These are phyloP conservation scores for Arthrobotrys conoides DNA, from an alignment of 2,329 filamentous ascomycete genomes.

Conservation along the genomic window DNA sequence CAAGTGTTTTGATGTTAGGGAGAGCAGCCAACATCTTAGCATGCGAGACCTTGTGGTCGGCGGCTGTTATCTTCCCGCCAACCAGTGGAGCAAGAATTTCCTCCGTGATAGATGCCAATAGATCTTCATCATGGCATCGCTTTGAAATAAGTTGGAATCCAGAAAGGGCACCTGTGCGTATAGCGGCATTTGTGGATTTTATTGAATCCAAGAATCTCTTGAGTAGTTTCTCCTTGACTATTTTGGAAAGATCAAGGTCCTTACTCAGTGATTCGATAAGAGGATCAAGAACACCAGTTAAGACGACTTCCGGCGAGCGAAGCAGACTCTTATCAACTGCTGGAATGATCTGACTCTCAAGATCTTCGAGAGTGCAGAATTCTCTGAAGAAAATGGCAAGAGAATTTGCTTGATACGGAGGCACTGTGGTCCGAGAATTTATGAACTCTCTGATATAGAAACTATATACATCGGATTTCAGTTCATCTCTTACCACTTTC, in stretches of 20 bases:
- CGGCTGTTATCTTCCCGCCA: slow-evolving; percentile 83
- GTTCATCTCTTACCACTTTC: slow-evolving; percentile 72
- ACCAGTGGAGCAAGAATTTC: slow-evolving; percentile 86
- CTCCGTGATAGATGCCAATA: slow-evolving; percentile 78
- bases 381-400: slow-evolving; percentile 84
- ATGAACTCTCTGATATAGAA: slow-evolving; percentile 91
- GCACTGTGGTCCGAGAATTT: slow-evolving; percentile 80
- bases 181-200: slow-evolving; percentile 86
- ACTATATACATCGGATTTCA: slow-evolving; percentile 80
- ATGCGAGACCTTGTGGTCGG: slow-evolving; percentile 86
- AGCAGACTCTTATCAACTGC: slow-evolving; percentile 89
- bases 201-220: slow-evolving; percentile 91
- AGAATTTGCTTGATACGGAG: slow-evolving; percentile 79
- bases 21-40: slow-evolving; percentile 81
- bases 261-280: slow-evolving; percentile 79
- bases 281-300: slow-evolving; percentile 82
- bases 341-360: slow-evolving; percentile 82
- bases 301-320: slow-evolving; percentile 88
- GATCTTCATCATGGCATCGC: slow-evolving; percentile 71
- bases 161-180: slow-evolving; percentile 81
- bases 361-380: slow-evolving; percentile 80
- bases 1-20: slow-evolving; percentile 74
- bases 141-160: slow-evolving; percentile 80
- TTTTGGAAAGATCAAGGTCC: slow-evolving; percentile 81
- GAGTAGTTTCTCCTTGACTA: slow-evolving; percentile 79